A percentile compares a stretch with the other conserved stretches of the same genome.
phyloP scores from a whole-genome alignment of 257 asterid species.

The Nicotiana undulata region DNA sequence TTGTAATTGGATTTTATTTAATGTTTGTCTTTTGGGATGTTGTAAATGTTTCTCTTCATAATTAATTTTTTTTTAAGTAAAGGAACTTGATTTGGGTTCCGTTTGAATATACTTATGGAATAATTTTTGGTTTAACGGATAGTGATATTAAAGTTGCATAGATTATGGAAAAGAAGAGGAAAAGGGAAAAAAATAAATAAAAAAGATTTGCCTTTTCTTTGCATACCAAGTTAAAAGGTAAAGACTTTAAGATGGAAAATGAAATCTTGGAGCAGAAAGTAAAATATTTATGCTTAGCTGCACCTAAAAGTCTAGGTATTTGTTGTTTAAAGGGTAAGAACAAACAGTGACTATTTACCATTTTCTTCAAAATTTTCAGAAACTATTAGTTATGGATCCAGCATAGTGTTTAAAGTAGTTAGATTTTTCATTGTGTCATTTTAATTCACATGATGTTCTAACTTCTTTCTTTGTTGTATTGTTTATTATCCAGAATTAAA shows the following conservation, averaged over 20 bases:
- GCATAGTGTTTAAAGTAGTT: not conserved
- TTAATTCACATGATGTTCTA: not conserved
- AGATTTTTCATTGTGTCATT: not conserved
- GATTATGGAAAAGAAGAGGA: not conserved
- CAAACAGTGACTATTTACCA: not conserved
- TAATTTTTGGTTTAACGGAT: not conserved
- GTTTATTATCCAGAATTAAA: not conserved
- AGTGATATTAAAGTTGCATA: not conserved
- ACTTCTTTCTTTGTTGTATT: not conserved
- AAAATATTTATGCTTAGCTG: not conserved
- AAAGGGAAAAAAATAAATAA: not conserved
- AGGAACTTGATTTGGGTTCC: not conserved
- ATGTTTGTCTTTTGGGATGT: not conserved
- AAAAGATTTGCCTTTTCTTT: not conserved
- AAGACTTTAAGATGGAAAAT: not conserved
- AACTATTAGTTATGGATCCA: not conserved
- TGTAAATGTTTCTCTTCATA: not conserved
- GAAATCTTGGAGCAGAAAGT: conserved; percentile 4
- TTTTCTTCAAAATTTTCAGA: not conserved
- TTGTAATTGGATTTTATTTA: not conserved
- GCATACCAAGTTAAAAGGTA: not conserved
- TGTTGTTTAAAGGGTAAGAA: not conserved
- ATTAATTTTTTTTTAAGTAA: not conserved
- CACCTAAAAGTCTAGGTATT: not conserved
- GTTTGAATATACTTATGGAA: not conserved